Evolutionary conservation across 1,139 yeast genomes (phyloP).

Genomic region (Geotrichum cucujoidarum): DNA sequence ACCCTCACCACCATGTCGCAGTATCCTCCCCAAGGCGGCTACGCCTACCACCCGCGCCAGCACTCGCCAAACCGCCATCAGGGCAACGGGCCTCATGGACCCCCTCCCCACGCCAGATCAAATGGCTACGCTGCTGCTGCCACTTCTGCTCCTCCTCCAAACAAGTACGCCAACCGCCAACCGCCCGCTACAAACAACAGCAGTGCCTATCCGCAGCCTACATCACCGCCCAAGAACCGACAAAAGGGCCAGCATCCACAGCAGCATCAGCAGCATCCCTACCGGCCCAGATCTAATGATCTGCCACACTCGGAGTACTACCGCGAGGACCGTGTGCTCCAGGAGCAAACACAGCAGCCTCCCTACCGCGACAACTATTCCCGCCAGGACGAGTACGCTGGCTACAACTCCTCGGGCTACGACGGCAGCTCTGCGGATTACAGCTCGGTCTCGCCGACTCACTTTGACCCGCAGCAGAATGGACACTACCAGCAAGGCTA

Average conservation of each 20-base stretch:
- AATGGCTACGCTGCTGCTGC: too few relatives aligned
- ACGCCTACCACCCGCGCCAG: background rate
- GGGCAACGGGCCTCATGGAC: too few relatives aligned
- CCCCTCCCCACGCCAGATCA: too few relatives aligned
- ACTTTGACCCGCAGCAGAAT: background rate
- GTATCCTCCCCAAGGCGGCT: background rate
- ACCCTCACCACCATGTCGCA: background rate
- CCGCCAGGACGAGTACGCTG: background rate
- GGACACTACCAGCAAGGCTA: background rate
- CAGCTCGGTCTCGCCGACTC: background rate
- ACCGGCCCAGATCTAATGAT: background rate
- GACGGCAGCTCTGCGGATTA: background rate
- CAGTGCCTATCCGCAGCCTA: too few relatives aligned
- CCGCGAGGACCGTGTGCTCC: too few relatives aligned
- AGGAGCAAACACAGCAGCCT: background rate
- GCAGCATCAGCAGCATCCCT: background rate
- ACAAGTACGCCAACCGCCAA: too few relatives aligned
- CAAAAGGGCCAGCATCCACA: constrained; percentile 1
- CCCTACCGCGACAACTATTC: too few relatives aligned
- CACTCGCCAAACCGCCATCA: too few relatives aligned
- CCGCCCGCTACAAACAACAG: too few relatives aligned
- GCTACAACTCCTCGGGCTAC: background rate
- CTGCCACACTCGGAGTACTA: background rate
- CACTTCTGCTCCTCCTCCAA: too few relatives aligned
- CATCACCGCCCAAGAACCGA: too few relatives aligned